Evolutionary conservation across 441 rosid genomes (phyloP).

Genomic region (Pelargonium citronellum): DNA sequence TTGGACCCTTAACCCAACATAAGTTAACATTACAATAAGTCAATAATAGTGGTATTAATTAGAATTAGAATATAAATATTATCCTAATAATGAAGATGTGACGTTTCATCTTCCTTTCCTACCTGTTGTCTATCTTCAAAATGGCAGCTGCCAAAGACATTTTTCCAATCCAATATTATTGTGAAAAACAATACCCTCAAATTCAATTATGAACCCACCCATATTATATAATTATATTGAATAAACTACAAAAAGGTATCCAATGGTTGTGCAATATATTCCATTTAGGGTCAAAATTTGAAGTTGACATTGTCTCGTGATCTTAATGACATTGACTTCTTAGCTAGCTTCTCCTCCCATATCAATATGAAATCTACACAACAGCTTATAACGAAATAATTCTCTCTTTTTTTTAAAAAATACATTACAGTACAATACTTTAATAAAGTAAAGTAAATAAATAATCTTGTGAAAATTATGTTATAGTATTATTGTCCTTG

Average conservation of each 20-base stretch:
- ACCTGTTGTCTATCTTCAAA: conserved; percentile 2
- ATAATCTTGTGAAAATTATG: too few species aligned
- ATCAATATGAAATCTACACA: neutral
- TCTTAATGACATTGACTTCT: conserved; percentile 5
- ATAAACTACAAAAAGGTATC: neutral
- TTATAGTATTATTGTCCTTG: neutral
- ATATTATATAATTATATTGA: neutral
- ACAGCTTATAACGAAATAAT: too few species aligned
- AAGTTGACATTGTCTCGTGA: conserved; percentile 9
- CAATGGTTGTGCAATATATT: neutral
- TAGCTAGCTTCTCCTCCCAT: neutral
- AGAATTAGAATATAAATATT: too few species aligned
- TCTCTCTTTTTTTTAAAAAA: too few species aligned
- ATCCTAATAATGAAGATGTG: conserved; percentile 2
- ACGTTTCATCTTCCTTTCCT: neutral
- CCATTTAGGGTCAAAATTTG: neutral
- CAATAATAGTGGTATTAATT: neutral
- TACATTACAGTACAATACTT: too few species aligned
- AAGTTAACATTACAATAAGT: neutral
- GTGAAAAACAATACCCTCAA: neutral
- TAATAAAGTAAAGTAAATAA: too few species aligned
- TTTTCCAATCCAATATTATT: neutral
- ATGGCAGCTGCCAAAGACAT: neutral
- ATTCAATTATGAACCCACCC: neutral
- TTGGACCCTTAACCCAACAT: conserved; percentile 6